Evolutionary conservation across 495 filamentous ascomycete genomes (phyloP).

Genomic region (Aspergillus heteromorphus): DNA sequence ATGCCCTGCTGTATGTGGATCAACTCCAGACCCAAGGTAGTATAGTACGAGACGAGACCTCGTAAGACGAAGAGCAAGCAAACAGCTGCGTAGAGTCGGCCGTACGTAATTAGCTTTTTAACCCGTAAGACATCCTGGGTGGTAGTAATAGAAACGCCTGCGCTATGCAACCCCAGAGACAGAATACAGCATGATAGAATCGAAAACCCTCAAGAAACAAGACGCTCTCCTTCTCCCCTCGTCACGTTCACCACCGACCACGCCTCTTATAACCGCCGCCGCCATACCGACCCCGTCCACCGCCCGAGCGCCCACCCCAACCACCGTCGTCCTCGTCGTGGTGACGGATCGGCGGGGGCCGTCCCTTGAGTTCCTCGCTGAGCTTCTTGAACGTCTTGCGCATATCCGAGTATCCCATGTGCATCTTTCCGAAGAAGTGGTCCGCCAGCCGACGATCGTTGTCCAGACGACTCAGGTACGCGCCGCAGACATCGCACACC

Average conservation of each 20-base stretch:
- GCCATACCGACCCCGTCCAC: conserved; percentile 28
- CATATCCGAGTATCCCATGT: conserved; percentile 97
- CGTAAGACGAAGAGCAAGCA: neutral
- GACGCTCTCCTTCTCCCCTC: too few species aligned
- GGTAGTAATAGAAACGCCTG: conserved; percentile 35
- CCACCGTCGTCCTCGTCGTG: conserved; percentile 51
- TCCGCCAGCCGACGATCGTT: conserved; percentile 92
- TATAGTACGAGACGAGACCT: too few species aligned
- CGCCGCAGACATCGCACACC: conserved; percentile 96
- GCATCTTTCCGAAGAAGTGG: conserved; percentile 99
- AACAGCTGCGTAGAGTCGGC: neutral
- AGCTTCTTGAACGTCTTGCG: conserved; percentile 82
- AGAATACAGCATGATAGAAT: conserved; percentile 16
- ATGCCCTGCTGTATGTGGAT: neutral
- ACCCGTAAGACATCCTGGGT: conserved; percentile 17
- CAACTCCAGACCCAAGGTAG: neutral
- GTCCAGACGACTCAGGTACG: conserved; percentile 84
- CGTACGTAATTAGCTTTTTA: conserved; percentile 11
- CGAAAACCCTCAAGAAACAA: conserved; percentile 13
- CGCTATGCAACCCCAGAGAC: conserved; percentile 40
- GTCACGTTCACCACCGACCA: conserved; percentile 31
- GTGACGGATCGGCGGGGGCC: conserved; percentile 55
- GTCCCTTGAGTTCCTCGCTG: conserved; percentile 73
- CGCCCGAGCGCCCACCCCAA: conserved; percentile 44
- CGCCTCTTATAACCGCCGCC: conserved; percentile 37